These are phyloP conservation scores for Populus hybrid DNA, from an alignment of 441 rosid species.

Conservation along the genomic window DNA sequence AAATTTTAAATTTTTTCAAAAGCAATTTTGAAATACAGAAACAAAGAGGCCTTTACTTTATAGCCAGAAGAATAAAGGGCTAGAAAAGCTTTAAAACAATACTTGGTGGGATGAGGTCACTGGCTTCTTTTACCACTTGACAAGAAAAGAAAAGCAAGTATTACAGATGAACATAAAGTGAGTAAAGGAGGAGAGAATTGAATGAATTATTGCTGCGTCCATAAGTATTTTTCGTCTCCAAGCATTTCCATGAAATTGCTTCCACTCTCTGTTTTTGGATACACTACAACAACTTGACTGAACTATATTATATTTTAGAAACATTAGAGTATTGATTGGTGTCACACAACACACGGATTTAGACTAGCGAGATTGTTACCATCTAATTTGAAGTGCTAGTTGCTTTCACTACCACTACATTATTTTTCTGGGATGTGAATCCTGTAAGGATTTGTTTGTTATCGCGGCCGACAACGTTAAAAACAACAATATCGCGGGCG, in stretches of 20 bases:
- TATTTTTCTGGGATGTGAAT: background rate
- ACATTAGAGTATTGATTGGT: background rate
- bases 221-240: background rate
- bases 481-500: too few species aligned
- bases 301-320: too few species aligned
- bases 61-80: background rate
- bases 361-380: background rate
- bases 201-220: background rate
- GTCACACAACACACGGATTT: background rate
- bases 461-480: too few species aligned
- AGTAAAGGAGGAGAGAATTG: background rate
- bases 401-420: background rate
- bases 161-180: background rate
- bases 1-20: too few species aligned
- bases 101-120: constrained; percentile 1
- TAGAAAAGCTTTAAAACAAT: background rate
- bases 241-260: background rate
- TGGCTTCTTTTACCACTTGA: background rate
- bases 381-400: background rate
- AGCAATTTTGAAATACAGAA: too few species aligned
- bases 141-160: background rate
- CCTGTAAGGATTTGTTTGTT: too few species aligned
- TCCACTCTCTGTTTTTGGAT: background rate
- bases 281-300: background rate
- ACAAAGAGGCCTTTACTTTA: too few species aligned